Evolutionary conservation across 768 basidiomycete genomes (phyloP).

Genomic region (Hortiboletus campestris): DNA sequence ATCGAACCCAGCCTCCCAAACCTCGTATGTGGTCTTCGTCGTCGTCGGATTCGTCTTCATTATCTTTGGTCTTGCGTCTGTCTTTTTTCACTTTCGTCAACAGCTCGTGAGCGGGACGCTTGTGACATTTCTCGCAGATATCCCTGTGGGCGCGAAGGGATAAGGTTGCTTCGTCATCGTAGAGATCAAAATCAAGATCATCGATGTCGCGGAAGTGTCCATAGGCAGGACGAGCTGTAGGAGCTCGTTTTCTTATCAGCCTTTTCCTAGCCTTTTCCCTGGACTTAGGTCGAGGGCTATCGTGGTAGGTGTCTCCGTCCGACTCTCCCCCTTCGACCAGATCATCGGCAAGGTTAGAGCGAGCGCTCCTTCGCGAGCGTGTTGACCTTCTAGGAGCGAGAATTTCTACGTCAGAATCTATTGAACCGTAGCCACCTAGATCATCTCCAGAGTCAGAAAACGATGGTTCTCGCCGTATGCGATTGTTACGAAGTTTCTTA

Average conservation of each 20-base stretch:
- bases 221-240: slow-evolving; percentile 45
- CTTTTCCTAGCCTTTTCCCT: slow-evolving; percentile 4
- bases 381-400: slow-evolving; percentile 45
- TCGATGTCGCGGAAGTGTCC: slow-evolving; percentile 44
- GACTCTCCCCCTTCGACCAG: slow-evolving; percentile 28
- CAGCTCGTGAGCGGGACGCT: slow-evolving; percentile 54
- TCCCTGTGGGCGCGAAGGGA: slow-evolving; percentile 57
- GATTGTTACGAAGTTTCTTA: slow-evolving; percentile 49
- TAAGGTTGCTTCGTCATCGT: slow-evolving; percentile 56
- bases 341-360: slow-evolving; percentile 35
- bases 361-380: slow-evolving; percentile 41
- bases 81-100: slow-evolving; percentile 44
- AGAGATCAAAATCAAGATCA: slow-evolving; percentile 41
- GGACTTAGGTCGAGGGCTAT: slow-evolving; percentile 18
- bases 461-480: slow-evolving; percentile 20
- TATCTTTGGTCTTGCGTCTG: slow-evolving; percentile 37
- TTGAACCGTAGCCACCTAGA: slow-evolving; percentile 38
- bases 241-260: slow-evolving; percentile 33
- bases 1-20: slow-evolving; percentile 83
- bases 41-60: slow-evolving; percentile 47
- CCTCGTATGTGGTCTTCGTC: slow-evolving; percentile 48
- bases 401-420: slow-evolving; percentile 25
- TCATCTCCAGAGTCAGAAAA: slow-evolving; percentile 39
- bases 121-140: slow-evolving; percentile 72
- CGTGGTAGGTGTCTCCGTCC: slow-evolving; percentile 35